phyloP scores from a whole-genome alignment of 345 rosid species.

The Eucalyptus lansdowneana region DNA sequence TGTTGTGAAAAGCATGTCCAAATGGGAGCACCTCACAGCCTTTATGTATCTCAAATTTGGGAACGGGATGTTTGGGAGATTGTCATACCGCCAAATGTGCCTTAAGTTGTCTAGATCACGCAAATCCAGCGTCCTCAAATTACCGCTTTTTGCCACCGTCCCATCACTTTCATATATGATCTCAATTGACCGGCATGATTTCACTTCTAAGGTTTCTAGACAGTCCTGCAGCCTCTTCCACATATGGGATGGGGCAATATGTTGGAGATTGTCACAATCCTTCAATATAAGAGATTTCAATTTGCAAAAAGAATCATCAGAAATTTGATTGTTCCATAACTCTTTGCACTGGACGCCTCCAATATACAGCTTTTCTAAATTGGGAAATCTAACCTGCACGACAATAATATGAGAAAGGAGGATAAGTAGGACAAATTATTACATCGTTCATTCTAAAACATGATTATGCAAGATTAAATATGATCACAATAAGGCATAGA shows the following conservation, averaged over 20 bases:
- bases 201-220: rapidly evolving
- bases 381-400: too few relatives aligned
- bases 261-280: background rate
- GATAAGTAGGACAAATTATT: too few relatives aligned
- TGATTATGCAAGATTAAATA: background rate
- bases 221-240: background rate
- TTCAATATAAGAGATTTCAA: background rate
- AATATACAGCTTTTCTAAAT: too few relatives aligned
- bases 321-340: too few relatives aligned
- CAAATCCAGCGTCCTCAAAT: background rate
- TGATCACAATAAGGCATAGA: too few relatives aligned
- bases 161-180: background rate
- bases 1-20: rapidly evolving
- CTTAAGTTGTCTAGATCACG: too few relatives aligned
- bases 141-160: too few relatives aligned
- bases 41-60: background rate
- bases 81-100: background rate
- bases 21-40: background rate
- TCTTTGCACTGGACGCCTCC: too few relatives aligned
- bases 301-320: background rate
- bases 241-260: background rate
- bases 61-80: background rate
- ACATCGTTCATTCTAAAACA: too few relatives aligned
- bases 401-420: too few relatives aligned
- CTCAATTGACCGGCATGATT: background rate